Evolutionary conservation across 202 grass and related monocot species (phyloP).

Genomic region (Eragrostis tef): DNA sequence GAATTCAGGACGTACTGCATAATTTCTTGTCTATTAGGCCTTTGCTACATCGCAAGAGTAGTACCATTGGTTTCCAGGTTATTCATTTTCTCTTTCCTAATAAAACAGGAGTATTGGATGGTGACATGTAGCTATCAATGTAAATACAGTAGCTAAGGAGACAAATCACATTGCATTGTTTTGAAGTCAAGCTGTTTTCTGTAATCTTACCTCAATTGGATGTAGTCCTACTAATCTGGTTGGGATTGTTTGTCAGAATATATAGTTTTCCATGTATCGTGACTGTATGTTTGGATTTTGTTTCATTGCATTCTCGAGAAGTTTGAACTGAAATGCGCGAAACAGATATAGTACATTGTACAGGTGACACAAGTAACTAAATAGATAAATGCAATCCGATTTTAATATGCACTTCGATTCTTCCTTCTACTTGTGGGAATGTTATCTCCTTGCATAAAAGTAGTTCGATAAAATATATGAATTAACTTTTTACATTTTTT

Average conservation of each 20-base stretch:
- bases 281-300: not conserved
- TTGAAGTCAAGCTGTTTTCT: constrained; percentile 58
- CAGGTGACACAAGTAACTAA: not conserved
- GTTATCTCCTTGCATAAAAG: not conserved
- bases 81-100: constrained; percentile 21
- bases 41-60: not conserved
- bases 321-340: constrained; percentile 15
- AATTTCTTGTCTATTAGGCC: constrained; percentile 8
- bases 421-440: not conserved
- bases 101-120: constrained; percentile 16
- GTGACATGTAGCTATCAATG: constrained; percentile 42
- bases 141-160: constrained; percentile 41
- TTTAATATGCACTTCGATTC: not conserved
- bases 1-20: not conserved
- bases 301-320: constrained; percentile 26
- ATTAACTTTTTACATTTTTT: constrained; percentile 9
- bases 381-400: not conserved
- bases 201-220: constrained; percentile 41
- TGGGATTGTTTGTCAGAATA: constrained; percentile 33
- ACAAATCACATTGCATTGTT: constrained; percentile 49
- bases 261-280: constrained; percentile 15
- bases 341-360: not conserved
- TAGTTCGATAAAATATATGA: not conserved
- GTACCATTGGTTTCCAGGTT: not conserved
- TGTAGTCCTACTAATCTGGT: constrained; percentile 33